Evolutionary conservation across 768 basidiomycete species (phyloP).

Genomic region (Termitomyces sp.): DNA sequence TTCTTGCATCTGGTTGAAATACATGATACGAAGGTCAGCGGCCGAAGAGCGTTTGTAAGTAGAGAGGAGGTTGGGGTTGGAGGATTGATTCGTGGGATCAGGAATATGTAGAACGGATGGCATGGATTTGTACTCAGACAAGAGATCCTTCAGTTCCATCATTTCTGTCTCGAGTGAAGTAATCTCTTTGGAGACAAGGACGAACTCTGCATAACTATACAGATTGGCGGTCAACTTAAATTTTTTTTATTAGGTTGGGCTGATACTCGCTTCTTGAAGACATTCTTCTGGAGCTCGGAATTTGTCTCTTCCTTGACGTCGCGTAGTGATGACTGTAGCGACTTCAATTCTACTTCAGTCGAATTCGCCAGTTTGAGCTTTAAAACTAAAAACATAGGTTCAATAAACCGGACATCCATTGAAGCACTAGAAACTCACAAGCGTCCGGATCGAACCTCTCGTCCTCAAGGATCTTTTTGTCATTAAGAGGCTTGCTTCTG

Average conservation of each 20-base stretch:
- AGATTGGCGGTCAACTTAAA: constrained; percentile 1
- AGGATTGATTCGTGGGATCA: constrained; percentile 62
- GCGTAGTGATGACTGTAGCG: constrained; percentile 71
- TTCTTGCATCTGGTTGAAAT: constrained; percentile 90
- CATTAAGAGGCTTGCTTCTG: constrained; percentile 44
- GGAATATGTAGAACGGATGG: constrained; percentile 90
- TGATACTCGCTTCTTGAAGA: constrained; percentile 79
- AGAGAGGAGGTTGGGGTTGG: constrained; percentile 30
- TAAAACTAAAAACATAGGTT: constrained; percentile 41
- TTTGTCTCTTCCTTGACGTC: constrained; percentile 67
- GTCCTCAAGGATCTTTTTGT: constrained; percentile 60
- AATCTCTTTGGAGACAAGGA: constrained; percentile 95
- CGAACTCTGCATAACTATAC: constrained; percentile 85
- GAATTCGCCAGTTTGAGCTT: constrained; percentile 88
- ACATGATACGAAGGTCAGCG: constrained; percentile 91
- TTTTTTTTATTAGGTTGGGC: background rate
- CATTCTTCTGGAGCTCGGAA: constrained; percentile 80
- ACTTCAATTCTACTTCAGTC: constrained; percentile 73
- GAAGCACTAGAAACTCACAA: constrained; percentile 48
- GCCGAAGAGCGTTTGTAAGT: constrained; percentile 77
- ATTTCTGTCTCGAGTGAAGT: constrained; percentile 95
- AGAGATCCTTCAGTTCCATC: constrained; percentile 90
- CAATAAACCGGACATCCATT: constrained; percentile 11
- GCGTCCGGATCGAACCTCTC: constrained; percentile 85
- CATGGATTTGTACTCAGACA: constrained; percentile 95